Percentiles rank a stretch among this genome's conserved stretches.
These are phyloP conservation scores for Globisporangium solare DNA, from an alignment of 352 stramenopile genomes.

Conservation along the genomic window DNA sequence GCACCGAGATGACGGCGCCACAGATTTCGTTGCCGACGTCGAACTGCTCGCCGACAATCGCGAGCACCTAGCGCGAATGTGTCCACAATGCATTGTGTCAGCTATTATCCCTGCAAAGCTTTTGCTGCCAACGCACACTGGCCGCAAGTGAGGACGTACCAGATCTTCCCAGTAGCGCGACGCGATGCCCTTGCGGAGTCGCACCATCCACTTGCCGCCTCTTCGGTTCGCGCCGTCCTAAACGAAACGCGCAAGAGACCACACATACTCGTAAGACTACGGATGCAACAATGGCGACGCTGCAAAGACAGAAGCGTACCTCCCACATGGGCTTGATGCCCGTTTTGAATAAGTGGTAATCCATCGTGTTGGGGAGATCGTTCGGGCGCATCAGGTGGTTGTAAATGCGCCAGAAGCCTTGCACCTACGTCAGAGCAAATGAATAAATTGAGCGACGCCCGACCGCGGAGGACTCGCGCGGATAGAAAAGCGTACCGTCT, in stretches of 20 bases:
- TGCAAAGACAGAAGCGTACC: constrained; percentile 11
- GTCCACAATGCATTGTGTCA: neutral
- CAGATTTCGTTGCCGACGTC: constrained; percentile 93
- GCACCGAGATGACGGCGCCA: constrained; percentile 87
- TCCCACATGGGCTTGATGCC: constrained; percentile 95
- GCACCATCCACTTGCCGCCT: constrained; percentile 92
- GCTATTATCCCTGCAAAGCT: neutral
- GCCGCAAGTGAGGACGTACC: constrained; percentile 24
- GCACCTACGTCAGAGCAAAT: constrained; percentile 34
- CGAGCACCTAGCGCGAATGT: constrained; percentile 72
- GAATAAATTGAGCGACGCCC: too few species aligned
- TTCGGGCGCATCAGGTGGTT: constrained; percentile 91
- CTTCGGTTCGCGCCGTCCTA: constrained; percentile 84
- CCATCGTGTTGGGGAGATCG: constrained; percentile 87
- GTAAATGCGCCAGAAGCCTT: constrained; percentile 93
- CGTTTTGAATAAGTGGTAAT: constrained; percentile 93
- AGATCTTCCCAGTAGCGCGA: constrained; percentile 92
- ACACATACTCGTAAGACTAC: too few species aligned
- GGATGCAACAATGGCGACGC: neutral
- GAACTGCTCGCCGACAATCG: constrained; percentile 93
- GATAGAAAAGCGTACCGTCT: constrained; percentile 49
- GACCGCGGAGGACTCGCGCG: too few species aligned
- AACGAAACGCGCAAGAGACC: neutral
- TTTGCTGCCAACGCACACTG: neutral
- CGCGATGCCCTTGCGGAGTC: constrained; percentile 89